Evolutionary conservation across 2,329 filamentous ascomycete species (phyloP).

Genomic region (Botrytis pseudocinerea): DNA sequence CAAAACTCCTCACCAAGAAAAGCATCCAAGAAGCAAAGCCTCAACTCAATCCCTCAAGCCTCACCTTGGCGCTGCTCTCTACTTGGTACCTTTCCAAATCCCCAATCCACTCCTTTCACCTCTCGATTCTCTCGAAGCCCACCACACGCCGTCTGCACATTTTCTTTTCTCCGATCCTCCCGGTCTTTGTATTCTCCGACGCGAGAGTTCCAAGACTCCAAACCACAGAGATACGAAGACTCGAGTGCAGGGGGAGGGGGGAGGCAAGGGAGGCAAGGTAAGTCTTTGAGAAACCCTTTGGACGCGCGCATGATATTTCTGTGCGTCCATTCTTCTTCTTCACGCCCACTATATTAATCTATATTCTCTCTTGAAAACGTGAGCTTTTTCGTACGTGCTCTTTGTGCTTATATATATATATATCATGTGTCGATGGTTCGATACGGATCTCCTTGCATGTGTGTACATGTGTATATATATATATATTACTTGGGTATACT

Average conservation of each 20-base stretch:
- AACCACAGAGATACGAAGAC: not conserved
- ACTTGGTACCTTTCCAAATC: not conserved
- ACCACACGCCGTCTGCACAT: not conserved
- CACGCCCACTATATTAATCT: not conserved
- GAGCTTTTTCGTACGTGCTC: not conserved
- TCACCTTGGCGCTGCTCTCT: not conserved
- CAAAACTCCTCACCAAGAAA: not conserved
- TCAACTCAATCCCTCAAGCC: not conserved
- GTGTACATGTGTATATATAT: not conserved
- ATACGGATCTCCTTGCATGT: not conserved
- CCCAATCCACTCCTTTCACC: not conserved
- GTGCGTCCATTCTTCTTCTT: not conserved
- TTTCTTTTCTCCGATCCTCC: conserved; percentile 1
- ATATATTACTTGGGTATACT: not conserved
- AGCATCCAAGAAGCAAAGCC: not conserved
- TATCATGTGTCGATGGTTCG: not conserved
- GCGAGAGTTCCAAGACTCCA: not conserved
- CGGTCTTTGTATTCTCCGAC: not conserved
- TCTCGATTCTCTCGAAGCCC: not conserved
- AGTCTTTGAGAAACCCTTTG: not conserved
- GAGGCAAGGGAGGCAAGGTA: not conserved
- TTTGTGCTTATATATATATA: too few species aligned
- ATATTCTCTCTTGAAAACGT: not conserved
- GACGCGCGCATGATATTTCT: not conserved
- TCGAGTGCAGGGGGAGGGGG: not conserved